Evolutionary conservation across 495 filamentous ascomycete genomes (phyloP), one percentile per base, ranked within the genome.

Genomic region (Talaromyces trachyspermus): DNA sequence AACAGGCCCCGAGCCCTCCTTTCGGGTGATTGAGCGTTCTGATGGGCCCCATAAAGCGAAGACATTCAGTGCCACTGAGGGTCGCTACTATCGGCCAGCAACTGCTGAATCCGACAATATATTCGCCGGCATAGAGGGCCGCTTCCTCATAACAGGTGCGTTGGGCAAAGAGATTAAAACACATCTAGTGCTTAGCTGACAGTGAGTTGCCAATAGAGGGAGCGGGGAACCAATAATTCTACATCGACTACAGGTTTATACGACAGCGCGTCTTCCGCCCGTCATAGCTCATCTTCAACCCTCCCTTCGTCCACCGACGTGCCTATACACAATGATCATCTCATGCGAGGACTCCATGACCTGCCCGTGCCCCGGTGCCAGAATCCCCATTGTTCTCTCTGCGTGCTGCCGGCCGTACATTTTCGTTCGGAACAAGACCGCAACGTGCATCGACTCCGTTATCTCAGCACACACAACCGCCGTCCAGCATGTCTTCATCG

Each of bases 281-380:
- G 83, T 41, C 71, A 85, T 51, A 87, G 83, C 57, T 85, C 85
- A 46, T 78, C 80, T 12, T 86, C 85, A 5, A 88, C 84, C 14
- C 65, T 82, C 7, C 83, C 85, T 18, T 88, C 84, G 5, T 86
- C 84, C 6, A 80, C 80, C 18, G 85, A 87, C 49, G 60, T 73
- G 5, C 68, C 70, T 17, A 61, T 63, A 5, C 71, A 79, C 46
- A 77, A 84, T 27, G 78, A 84, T 43, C 65, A 65, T 56, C 72
- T 72, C 35, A n/a, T n/a, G n/a, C 76, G 76, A 56, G 60, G 64
- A 11, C 56, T 70, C 12, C 62, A 67, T 35, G 77, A 84, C 36
- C 72, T 78, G 39, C 79, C 81, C 11, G 61, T 74, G 18, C 82
- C 82, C 39, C 39, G 9, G 44, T 36, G 29, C 74, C 75, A 19